Conservation (phyloP, 2,329 filamentous ascomycete genomes). For the Penicillium sp. region DNA sequence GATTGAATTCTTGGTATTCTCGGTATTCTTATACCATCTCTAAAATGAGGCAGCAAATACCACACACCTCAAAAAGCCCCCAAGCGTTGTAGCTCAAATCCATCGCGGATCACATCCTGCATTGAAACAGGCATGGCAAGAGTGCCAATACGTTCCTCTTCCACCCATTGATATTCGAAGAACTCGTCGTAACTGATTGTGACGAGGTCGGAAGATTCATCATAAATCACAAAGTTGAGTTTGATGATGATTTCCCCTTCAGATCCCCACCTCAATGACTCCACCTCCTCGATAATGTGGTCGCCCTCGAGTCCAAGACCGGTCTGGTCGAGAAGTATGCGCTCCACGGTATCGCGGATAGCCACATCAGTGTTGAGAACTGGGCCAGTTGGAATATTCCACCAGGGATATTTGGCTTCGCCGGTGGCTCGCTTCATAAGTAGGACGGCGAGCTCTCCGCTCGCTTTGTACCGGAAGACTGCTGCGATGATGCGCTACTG, state of each 20-base stretch:
- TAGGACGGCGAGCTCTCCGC: not conserved
- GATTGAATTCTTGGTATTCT: not conserved
- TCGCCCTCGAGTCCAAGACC: not conserved
- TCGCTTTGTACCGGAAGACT: not conserved
- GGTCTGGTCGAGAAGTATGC: not conserved
- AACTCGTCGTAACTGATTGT: not conserved
- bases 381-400: not conserved
- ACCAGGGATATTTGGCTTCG: not conserved
- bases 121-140: not conserved
- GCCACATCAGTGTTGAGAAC: not conserved
- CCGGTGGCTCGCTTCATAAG: not conserved
- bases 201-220: not conserved
- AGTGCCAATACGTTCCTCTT: not conserved
- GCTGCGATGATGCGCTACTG: not conserved
- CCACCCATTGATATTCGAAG: not conserved
- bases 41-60: not conserved
- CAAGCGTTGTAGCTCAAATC: not conserved
- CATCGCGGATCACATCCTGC: not conserved
- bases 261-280: not conserved
- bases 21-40: not conserved
- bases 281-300: not conserved
- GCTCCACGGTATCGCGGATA: not conserved
- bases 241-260: no score
- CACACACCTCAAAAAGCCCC: not conserved
- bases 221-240: not conserved